Base-by-base conservation (phyloP, 371 early-diverging fungal species). In the Quaeritorhiza haematococci region DNA sequence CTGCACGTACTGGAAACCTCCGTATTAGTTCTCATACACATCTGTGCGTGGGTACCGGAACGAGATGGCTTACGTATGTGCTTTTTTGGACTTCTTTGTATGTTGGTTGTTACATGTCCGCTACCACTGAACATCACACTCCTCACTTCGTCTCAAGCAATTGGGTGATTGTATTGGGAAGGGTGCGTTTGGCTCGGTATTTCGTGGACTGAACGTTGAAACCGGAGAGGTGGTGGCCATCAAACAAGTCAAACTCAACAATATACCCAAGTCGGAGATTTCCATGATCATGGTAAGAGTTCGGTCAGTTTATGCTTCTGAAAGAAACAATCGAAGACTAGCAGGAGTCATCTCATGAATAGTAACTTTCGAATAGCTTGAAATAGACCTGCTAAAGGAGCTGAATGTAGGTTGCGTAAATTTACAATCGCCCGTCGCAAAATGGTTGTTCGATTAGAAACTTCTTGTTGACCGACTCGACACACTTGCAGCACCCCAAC, bases 91-190 rank as follows among this genome's bases (percentile, higher is more conserved):
- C n/a, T n/a, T n/a, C n/a, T n/a, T n/a, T n/a, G n/a, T n/a, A n/a
- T n/a, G n/a, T n/a, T n/a, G n/a, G n/a, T n/a, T n/a, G n/a, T n/a
- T n/a, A n/a, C n/a, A n/a, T n/a, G n/a, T n/a, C n/a, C n/a, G n/a
- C n/a, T n/a, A n/a, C n/a, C n/a, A n/a, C n/a, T n/a, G n/a, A n/a
- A n/a, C n/a, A n/a, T n/a, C n/a, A n/a, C n/a, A n/a, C n/a, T n/a
- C n/a, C n/a, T n/a, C n/a, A n/a, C n/a, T n/a, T n/a, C n/a, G n/a
- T n/a, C n/a, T n/a, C n/a, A n/a, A n/a, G n/a, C 88, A 92, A 77
- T 75, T 91, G 8, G 93, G 94, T 5, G 89, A 91, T 55, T 91
- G 90, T 56, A 89, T 94, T 27, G 95, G 95, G 2, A 85, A 88
- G 61, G 95, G 95, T 2, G 93, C 92, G 42, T 93, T 92, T 67